These are phyloP conservation scores for Beauveria sp. DNA, from an alignment of 2,329 filamentous ascomycete species.

Conservation along the genomic window DNA sequence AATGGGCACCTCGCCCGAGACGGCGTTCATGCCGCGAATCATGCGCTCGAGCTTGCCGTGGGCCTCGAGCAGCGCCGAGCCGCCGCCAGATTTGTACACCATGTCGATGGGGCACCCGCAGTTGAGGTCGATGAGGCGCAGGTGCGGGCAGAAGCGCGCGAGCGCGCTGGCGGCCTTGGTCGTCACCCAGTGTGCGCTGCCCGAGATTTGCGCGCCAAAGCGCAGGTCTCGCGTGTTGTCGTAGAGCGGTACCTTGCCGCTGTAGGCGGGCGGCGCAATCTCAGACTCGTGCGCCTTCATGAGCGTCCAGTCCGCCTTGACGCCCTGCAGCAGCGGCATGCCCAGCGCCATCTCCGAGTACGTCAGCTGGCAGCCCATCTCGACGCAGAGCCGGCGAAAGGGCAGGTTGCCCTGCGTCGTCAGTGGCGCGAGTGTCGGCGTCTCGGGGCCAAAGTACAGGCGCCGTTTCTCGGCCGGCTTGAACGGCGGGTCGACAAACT, in stretches of 20 bases:
- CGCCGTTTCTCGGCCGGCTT: slow-evolving; percentile 87
- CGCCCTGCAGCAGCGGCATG: slow-evolving; percentile 79
- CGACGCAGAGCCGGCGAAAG: slow-evolving; percentile 82
- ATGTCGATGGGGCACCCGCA: slow-evolving; percentile 96
- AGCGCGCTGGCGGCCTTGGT: slow-evolving; percentile 82
- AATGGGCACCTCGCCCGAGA: slow-evolving; percentile 84
- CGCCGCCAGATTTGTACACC: slow-evolving; percentile 79
- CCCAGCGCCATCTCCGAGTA: slow-evolving; percentile 99
- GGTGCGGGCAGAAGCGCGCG: slow-evolving; percentile 65
- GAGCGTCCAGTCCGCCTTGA: slow-evolving; percentile 88
- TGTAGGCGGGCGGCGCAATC: slow-evolving; percentile 61
- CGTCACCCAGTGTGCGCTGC: slow-evolving; percentile 84
- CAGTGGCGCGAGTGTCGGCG: slow-evolving; percentile 84
- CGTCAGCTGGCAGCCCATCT: slow-evolving; percentile 83
- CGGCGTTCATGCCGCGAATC: slow-evolving; percentile 88
- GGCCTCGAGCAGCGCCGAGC: slow-evolving; percentile 84
- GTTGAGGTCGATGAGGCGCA: slow-evolving; percentile 90
- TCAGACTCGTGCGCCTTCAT: slow-evolving; percentile 89
- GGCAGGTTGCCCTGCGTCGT: slow-evolving; percentile 98
- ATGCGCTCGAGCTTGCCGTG: slow-evolving; percentile 88
- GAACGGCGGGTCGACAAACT: slow-evolving; percentile 79
- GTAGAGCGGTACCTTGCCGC: slow-evolving; percentile 52
- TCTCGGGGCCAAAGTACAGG: slow-evolving; percentile 90
- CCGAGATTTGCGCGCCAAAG: slow-evolving; percentile 89
- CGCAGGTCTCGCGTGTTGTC: slow-evolving; percentile 75